Conservation (phyloP, 495 filamentous ascomycete species). For the Daldinia caldariorum region DNA sequence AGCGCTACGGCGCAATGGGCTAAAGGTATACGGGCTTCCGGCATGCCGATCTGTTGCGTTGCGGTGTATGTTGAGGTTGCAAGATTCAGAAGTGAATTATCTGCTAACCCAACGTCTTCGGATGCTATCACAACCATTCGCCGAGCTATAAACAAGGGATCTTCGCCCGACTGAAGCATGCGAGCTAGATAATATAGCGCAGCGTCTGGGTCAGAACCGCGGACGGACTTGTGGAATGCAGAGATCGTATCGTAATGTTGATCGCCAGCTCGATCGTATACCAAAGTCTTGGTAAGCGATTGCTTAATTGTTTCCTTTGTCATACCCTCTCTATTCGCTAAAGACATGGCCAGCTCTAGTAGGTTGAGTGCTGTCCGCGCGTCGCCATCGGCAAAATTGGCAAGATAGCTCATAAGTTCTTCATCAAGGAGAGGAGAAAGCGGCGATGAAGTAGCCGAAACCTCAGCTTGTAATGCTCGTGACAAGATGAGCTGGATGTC, state of each 20-base stretch:
- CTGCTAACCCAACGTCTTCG: constrained; percentile 91
- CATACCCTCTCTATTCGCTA: constrained; percentile 50
- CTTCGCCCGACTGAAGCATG: constrained; percentile 97
- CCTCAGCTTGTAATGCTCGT: constrained; percentile 74
- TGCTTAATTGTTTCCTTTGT: constrained; percentile 77
- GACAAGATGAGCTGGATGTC: constrained; percentile 77
- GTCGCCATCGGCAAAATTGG: constrained; percentile 89
- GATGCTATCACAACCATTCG: constrained; percentile 91
- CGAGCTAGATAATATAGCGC: constrained; percentile 92
- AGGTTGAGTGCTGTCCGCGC: constrained; percentile 93
- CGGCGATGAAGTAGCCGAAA: constrained; percentile 41
- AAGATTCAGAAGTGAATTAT: constrained; percentile 83
- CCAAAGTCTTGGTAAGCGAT: constrained; percentile 85
- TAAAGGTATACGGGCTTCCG: constrained; percentile 91
- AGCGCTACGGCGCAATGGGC: constrained; percentile 89
- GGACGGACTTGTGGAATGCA: constrained; percentile 94
- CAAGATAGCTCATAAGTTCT: constrained; percentile 80
- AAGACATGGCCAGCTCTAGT: constrained; percentile 80
- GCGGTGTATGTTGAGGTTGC: constrained; percentile 87
- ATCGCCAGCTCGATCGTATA: constrained; percentile 94
- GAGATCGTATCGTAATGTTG: constrained; percentile 97
- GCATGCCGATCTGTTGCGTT: constrained; percentile 89
- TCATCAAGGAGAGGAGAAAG: constrained; percentile 73
- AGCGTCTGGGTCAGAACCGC: constrained; percentile 86
- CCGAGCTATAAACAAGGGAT: constrained; percentile 90